Conservation (phyloP, 768 basidiomycete genomes). For the Mycena alexandri region DNA sequence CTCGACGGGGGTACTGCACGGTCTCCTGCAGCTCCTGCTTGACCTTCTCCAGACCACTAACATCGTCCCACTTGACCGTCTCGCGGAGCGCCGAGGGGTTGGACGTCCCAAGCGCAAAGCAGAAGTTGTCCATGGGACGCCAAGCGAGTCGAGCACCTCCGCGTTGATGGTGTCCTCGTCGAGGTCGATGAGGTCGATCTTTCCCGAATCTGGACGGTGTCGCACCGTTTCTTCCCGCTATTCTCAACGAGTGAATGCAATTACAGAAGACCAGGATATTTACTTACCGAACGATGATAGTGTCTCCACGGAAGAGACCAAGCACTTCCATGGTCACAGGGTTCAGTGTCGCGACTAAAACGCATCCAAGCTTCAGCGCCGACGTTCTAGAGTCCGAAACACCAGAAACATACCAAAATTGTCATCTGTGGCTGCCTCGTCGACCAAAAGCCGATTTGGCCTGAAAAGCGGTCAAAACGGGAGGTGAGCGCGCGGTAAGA, state of each 20-base stretch:
- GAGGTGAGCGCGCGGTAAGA: slow-evolving; percentile 28
- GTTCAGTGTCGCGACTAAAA: slow-evolving; percentile 90
- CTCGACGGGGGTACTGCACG: slow-evolving; percentile 99
- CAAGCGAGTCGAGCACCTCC: slow-evolving; percentile 97
- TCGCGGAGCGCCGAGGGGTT: slow-evolving; percentile 99
- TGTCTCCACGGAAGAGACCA: slow-evolving; percentile 96
- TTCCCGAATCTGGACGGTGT: slow-evolving; percentile 99
- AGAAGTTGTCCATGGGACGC: slow-evolving; percentile 99
- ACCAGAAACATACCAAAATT: slow-evolving; percentile 81
- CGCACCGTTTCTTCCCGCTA: slow-evolving; percentile 97
- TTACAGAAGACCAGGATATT: not conserved
- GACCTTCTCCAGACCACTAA: slow-evolving; percentile 99
- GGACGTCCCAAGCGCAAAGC: slow-evolving; percentile 96
- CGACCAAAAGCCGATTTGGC: slow-evolving; percentile 97
- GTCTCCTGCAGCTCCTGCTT: slow-evolving; percentile 99
- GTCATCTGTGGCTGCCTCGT: slow-evolving; percentile 94
- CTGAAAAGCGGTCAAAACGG: slow-evolving; percentile 56
- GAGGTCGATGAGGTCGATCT: slow-evolving; percentile 98
- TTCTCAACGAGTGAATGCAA: slow-evolving; percentile 6
- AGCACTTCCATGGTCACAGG: slow-evolving; percentile 97
- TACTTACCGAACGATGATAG: slow-evolving; percentile 90
- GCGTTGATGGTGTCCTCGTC: slow-evolving; percentile 99
- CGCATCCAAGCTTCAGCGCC: slow-evolving; percentile 31
- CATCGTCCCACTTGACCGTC: slow-evolving; percentile 99
- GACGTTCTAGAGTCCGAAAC: not conserved